Evolutionary conservation across 768 basidiomycete genomes (phyloP).

Genomic region (Paxillus ammoniavirescens): DNA sequence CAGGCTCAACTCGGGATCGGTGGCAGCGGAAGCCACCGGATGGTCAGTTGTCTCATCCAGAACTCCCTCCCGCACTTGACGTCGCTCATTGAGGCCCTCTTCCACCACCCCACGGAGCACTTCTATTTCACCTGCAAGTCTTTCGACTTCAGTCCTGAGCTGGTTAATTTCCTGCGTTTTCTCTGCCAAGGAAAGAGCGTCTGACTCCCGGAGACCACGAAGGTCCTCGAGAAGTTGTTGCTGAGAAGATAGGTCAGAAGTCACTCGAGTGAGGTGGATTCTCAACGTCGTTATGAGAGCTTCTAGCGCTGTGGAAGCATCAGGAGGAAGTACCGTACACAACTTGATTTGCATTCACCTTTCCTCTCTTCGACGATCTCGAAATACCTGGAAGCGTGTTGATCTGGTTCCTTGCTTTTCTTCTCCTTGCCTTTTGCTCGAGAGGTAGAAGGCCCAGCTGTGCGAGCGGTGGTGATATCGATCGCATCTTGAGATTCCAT

Average conservation of each 20-base stretch:
- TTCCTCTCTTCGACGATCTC: slow-evolving; percentile 88
- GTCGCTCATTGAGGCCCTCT: slow-evolving; percentile 76
- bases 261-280: slow-evolving; percentile 73
- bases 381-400: slow-evolving; percentile 52
- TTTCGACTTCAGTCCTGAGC: slow-evolving; percentile 74
- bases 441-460: slow-evolving; percentile 16
- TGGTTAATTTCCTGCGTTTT: slow-evolving; percentile 66
- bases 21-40: not conserved
- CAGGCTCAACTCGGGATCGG: slow-evolving; percentile 15
- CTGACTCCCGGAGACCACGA: slow-evolving; percentile 59
- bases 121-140: slow-evolving; percentile 81
- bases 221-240: slow-evolving; percentile 68
- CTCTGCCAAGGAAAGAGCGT: slow-evolving; percentile 52
- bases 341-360: slow-evolving; percentile 47
- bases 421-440: slow-evolving; percentile 29
- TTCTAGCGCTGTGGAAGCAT: slow-evolving; percentile 62
- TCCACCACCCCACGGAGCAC: slow-evolving; percentile 86
- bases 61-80: slow-evolving; percentile 48
- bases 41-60: slow-evolving; percentile 5
- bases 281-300: slow-evolving; percentile 73
- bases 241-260: slow-evolving; percentile 76
- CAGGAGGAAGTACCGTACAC: slow-evolving; percentile 2
- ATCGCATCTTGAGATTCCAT: slow-evolving; percentile 50
- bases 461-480: slow-evolving; percentile 18
- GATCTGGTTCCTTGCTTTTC: slow-evolving; percentile 35